Evolutionary conservation across 2,329 filamentous ascomycete genomes (phyloP), one percentile per base, ranked within the genome.

Genomic region (Colletotrichum chrysophilum): DNA sequence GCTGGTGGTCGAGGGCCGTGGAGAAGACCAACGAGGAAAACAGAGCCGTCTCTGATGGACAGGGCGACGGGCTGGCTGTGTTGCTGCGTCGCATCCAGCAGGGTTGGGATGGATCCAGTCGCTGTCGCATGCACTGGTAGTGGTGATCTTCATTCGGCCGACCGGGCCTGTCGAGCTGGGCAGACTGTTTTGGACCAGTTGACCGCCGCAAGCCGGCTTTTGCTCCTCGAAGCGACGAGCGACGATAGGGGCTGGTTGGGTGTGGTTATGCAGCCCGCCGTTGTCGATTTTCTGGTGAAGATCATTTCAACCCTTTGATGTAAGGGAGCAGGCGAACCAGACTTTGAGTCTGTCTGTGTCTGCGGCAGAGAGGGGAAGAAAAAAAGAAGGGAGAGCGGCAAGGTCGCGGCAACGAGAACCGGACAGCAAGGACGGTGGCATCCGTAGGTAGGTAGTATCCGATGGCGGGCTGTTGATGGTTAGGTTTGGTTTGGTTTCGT

Each of bases 121-220:
- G 34, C 43, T 34, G 55, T 68, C 56, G 30, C 13, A 36, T 64
- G 58, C 32, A 62, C 30, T 72, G 55, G 26, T 26, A 34, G 58
- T 64, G 56, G 56, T 68, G 73, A 75, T 75, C 73, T 43, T 65
- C 70, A 75, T 75, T 73, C 70, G 70, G 73, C 70, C 70, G 70
- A 65, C 70, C 64, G 14, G 62, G 64, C 73, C 65, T 72, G n/a
- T 67, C 30, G 18, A 58, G 69, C 38, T 66, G 28, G 69, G 60
- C 65, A 30, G 21, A 28, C 43, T 56, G 65, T 43, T 69, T 60
- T 60, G 34, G 70, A 34, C 32, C 48, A 34, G 60, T 70, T 62
- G 70, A 52, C 32, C 48, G 56, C 43, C 61, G 43, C 16, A 28
- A 24, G 30, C 55, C 55, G 18, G 34, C 18, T 65, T n/a, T 12